Percentiles rank a stretch among this genome's conserved stretches.
These are phyloP conservation scores for Huntiella savannae DNA, from an alignment of 2,329 filamentous ascomycete species.

Conservation along the genomic window DNA sequence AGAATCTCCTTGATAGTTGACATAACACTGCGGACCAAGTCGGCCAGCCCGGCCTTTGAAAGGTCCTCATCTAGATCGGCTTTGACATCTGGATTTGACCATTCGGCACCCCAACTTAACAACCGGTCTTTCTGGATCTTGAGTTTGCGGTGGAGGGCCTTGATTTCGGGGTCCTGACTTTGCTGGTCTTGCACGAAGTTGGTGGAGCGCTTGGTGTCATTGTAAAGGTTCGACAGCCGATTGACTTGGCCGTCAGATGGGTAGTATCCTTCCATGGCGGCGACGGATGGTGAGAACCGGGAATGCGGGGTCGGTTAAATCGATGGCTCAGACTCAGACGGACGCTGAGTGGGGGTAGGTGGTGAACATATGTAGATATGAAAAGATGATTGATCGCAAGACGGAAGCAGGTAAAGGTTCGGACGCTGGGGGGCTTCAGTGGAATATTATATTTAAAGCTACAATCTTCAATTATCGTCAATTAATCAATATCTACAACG, in stretches of 20 bases:
- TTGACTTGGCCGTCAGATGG: conserved; percentile 6
- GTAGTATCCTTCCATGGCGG: conserved; percentile 7
- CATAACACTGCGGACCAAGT: conserved; percentile 62
- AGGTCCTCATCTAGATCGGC: conserved; percentile 53
- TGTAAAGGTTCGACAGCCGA: conserved; percentile 50
- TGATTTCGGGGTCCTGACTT: conserved; percentile 48
- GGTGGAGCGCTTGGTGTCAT: conserved; percentile 61
- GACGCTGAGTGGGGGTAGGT: too few species aligned
- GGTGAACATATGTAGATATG: too few species aligned
- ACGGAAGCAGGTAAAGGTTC: too few species aligned
- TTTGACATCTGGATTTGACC: conserved; percentile 51
- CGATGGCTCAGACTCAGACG: too few species aligned
- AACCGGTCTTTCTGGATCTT: conserved; percentile 64
- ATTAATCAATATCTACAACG: too few species aligned
- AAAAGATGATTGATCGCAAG: too few species aligned
- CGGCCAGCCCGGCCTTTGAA: conserved; percentile 55
- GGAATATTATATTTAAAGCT: too few species aligned
- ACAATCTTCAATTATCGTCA: too few species aligned
- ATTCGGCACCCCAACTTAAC: conserved; percentile 63
- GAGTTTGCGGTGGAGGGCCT: conserved; percentile 54
- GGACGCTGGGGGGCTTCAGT: too few species aligned
- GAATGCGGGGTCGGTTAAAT: too few species aligned
- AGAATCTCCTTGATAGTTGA: conserved; percentile 64
- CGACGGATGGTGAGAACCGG: too few species aligned
- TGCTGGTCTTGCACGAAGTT: conserved; percentile 52